phyloP scores from a whole-genome alignment of 495 filamentous ascomycete species.

The Friedmanniomyces endolithicus region DNA sequence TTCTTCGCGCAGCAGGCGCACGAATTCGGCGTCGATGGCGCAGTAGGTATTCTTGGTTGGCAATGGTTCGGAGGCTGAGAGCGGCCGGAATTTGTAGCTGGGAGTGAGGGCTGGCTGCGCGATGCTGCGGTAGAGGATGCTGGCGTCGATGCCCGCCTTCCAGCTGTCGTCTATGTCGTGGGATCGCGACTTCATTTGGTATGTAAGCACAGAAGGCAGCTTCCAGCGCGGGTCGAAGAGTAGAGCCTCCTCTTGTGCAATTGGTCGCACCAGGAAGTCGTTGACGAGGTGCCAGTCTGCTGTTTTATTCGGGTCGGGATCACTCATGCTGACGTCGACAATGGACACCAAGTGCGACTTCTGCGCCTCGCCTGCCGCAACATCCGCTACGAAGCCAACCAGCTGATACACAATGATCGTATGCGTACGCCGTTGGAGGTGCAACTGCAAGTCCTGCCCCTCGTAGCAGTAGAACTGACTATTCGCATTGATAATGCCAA shows the following conservation, averaged over 20 bases:
- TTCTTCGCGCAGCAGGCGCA: slow-evolving; percentile 77
- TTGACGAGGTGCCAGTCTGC: slow-evolving; percentile 91
- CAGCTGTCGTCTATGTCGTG: slow-evolving; percentile 71
- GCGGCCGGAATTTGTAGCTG: slow-evolving; percentile 41
- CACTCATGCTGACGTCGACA: slow-evolving; percentile 55
- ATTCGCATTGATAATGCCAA: slow-evolving; percentile 71
- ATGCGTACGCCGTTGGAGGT: slow-evolving; percentile 48
- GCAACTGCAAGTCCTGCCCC: slow-evolving; percentile 67
- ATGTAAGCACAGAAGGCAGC: slow-evolving; percentile 71
- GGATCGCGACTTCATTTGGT: slow-evolving; percentile 62
- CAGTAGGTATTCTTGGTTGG: slow-evolving; percentile 60
- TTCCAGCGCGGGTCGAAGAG: slow-evolving; percentile 86
- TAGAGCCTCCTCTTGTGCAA: slow-evolving; percentile 68
- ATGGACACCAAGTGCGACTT: slow-evolving; percentile 85
- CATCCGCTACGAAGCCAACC: slow-evolving; percentile 79
- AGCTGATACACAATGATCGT: slow-evolving; percentile 77
- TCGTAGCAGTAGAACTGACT: slow-evolving; percentile 83
- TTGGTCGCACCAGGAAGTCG: slow-evolving; percentile 81
- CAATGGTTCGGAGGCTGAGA: slow-evolving; percentile 50
- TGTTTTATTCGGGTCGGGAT: slow-evolving; percentile 34
- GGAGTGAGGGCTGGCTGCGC: slow-evolving; percentile 44
- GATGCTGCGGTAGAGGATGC: slow-evolving; percentile 64
- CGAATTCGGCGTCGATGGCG: slow-evolving; percentile 92
- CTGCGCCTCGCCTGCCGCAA: slow-evolving; percentile 68
- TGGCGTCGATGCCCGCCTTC: slow-evolving; percentile 72